A percentile compares a stretch with the other conserved stretches of the same genome.
Conservation (phyloP, 306 rosid species). For the Castanea mollissima region DNA sequence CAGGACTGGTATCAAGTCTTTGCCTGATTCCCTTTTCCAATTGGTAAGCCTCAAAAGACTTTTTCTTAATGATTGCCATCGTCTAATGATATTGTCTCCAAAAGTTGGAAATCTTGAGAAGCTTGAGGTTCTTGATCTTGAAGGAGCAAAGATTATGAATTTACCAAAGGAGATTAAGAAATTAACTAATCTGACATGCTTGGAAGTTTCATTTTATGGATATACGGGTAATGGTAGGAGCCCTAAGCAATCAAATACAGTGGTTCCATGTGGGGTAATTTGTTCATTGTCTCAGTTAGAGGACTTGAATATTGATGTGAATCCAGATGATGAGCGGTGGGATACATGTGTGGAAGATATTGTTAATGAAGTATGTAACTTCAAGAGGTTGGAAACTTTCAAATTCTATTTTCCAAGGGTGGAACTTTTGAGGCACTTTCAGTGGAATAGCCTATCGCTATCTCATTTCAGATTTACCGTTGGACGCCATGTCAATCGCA, state of each 20-base stretch:
- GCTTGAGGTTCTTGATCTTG: not conserved
- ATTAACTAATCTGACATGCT: not conserved
- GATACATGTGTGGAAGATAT: not conserved
- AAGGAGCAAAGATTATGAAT: not conserved
- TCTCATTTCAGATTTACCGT: not conserved
- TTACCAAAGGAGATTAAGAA: not conserved
- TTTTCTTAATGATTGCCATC: not conserved
- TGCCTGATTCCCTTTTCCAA: not conserved
- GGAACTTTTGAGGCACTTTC: not conserved
- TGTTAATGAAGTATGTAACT: not conserved
- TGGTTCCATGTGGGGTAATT: not conserved
- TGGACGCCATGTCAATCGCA: not conserved
- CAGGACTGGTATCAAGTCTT: not conserved
- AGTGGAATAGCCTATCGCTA: too few relatives aligned
- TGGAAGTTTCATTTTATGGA: not conserved
- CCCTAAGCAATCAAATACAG: not conserved
- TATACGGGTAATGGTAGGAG: not conserved
- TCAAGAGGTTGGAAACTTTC: not conserved
- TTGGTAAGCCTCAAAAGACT: not conserved
- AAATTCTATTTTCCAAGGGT: not conserved
- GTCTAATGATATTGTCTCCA: not conserved
- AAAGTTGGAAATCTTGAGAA: not conserved
- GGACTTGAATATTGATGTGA: conserved; percentile 12
- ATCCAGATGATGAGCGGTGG: conserved; percentile 10
- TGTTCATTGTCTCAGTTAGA: not conserved